Base-by-base conservation (phyloP, 139 green algal genomes). In the Chlorella sp. region DNA sequence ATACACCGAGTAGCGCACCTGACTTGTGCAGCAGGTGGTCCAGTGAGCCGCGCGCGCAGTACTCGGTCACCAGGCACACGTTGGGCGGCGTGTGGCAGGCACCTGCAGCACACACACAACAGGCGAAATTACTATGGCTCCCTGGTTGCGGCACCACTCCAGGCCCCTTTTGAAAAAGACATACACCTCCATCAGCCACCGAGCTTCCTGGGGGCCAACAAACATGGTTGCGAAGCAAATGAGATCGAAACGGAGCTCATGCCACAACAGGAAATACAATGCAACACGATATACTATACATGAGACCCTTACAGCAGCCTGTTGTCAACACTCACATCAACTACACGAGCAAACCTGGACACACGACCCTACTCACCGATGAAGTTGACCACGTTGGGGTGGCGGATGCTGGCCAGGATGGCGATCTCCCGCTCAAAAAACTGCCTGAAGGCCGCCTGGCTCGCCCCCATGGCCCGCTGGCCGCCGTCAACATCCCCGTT, bases 341-440 rank as follows among this genome's bases (percentile, higher is more conserved):
- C n/a, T n/a, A n/a, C n/a, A n/a, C 14, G 22, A 66, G n/a, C 59
- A 66, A 49, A 22, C 27, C 5, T 29, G 17, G 17, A 59, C 49
- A 67, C n/a, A 22, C 60, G n/a, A n/a, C n/a, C n/a, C n/a, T n/a
- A n/a, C n/a, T n/a, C n/a, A n/a, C 23, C 70, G 62, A 82, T 78
- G 61, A 82, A 82, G 34, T 75, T 82, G 23, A 80, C 78, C 4
- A 83, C 24, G 67, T 89, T 87, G 34, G 84, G 84, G 67, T 89
- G 84, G 1, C 84, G 78, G 35, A 89, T 84, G 51, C 72, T 81
- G 10, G 84, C 81, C 31, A 89, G 51, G 35, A 87, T 87, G 49
- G 83, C 78, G 29, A 89, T 87, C 67, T 89, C 84, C 2, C 84
- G 74, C 76, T 89, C 80, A 72, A 84, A 87, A 60, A 81, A 83